These are phyloP conservation scores for Amylostereum areolatum DNA, from an alignment of 1,284 basidiomycete genomes.

Conservation along the genomic window DNA sequence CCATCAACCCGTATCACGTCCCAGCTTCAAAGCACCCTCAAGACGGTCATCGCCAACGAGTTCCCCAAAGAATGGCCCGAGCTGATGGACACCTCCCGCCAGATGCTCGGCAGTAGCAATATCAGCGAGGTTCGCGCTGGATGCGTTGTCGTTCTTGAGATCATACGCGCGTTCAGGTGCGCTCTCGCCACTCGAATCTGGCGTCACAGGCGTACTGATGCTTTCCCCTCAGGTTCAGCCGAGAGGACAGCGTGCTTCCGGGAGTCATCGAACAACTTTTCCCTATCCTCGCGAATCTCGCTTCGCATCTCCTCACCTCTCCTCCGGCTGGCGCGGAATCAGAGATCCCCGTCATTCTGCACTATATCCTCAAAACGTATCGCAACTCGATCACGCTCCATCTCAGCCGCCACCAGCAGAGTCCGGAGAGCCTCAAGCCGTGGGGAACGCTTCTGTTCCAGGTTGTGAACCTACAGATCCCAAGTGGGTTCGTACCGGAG, in stretches of 20 bases:
- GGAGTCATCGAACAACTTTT: slow-evolving; percentile 58
- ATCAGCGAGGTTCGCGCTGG: slow-evolving; percentile 74
- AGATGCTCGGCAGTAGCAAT: slow-evolving; percentile 54
- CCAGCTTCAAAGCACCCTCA: slow-evolving; percentile 68
- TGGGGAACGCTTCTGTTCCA: slow-evolving; percentile 83
- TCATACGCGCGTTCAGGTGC: slow-evolving; percentile 66
- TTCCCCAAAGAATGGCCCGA: slow-evolving; percentile 72
- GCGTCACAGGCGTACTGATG: background rate
- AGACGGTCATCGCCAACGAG: slow-evolving; percentile 65
- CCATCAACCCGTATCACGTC: slow-evolving; percentile 64
- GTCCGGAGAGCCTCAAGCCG: slow-evolving; percentile 65
- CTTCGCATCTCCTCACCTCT: slow-evolving; percentile 55
- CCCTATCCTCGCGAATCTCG: slow-evolving; percentile 68
- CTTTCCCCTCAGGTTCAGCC: slow-evolving; percentile 51
- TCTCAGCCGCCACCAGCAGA: slow-evolving; percentile 70
- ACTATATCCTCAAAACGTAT: slow-evolving; percentile 80
- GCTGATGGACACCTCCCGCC: slow-evolving; percentile 57
- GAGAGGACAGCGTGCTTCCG: slow-evolving; percentile 52
- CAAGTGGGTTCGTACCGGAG: slow-evolving; percentile 57
- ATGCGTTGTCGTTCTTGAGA: slow-evolving; percentile 68
- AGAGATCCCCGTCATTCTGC: slow-evolving; percentile 73
- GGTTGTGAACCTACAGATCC: slow-evolving; percentile 65
- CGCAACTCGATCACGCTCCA: slow-evolving; percentile 71
- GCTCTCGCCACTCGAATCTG: slow-evolving; percentile 4
- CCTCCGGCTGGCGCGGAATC: slow-evolving; percentile 50